Conservation (phyloP, 1,284 basidiomycete species). For the Sporisorium scitamineum region DNA sequence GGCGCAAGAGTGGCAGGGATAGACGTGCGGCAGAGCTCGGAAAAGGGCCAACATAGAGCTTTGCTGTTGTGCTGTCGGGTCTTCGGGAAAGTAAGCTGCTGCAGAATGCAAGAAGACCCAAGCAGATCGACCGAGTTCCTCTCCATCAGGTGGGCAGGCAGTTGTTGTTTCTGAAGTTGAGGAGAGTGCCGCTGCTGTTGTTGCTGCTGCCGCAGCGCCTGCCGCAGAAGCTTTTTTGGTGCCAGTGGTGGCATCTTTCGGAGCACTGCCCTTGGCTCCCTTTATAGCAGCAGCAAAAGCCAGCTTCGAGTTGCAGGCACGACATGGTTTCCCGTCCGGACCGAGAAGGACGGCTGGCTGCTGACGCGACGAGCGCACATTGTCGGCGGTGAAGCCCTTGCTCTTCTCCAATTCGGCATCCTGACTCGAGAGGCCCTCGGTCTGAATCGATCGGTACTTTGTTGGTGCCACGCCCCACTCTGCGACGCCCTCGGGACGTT, state of each 20-base stretch:
- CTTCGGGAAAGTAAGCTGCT: conserved; percentile 65
- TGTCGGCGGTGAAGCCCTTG: conserved; percentile 25
- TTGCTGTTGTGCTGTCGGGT: conserved; percentile 55
- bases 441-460: conserved; percentile 24
- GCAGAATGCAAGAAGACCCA: conserved; percentile 66
- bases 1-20: conserved; percentile 65
- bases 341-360: conserved; percentile 56
- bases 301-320: conserved; percentile 65
- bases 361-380: conserved; percentile 19
- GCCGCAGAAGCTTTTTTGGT: background rate
- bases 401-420: conserved; percentile 23
- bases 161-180: conserved; percentile 1
- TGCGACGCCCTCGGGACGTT: conserved; percentile 82
- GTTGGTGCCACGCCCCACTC: conserved; percentile 85
- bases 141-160: conserved; percentile 63
- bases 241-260: conserved; percentile 1
- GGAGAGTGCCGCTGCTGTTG: conserved; percentile 12
- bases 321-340: conserved; percentile 68
- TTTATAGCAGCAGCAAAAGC: conserved; percentile 65
- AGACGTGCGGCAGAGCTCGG: conserved; percentile 57
- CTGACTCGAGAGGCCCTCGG: conserved; percentile 70
- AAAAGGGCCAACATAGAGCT: conserved; percentile 58
- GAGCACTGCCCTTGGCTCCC: conserved; percentile 13
- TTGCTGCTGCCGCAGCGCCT: conserved; percentile 7
- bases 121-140: conserved; percentile 62